Base-by-base conservation (phyloP, 2,329 filamentous ascomycete genomes). In the Apiospora marii region DNA sequence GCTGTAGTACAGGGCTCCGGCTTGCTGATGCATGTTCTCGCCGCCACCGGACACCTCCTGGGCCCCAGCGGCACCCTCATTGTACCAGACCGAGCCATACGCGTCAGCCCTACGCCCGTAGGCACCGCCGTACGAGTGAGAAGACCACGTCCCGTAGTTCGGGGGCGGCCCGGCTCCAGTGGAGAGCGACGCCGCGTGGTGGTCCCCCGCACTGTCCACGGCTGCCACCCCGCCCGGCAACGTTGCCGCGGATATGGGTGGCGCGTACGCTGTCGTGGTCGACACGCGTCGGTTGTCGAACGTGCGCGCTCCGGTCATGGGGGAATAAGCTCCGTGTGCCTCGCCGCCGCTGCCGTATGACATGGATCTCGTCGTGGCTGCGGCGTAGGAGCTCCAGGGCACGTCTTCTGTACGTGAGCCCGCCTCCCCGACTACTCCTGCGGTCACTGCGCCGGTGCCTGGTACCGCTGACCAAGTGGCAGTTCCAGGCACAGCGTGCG, bases 361-460 rank as follows among this genome's bases (percentile, higher is more conserved):
- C 76, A 87, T 80, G 5, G 87, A 88, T 64, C 87, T 83, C 41
- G 80, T 81, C 7, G 84, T 82, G 2, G 83, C 79, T 8, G 83
- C 81, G 10, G 58, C 58, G 64, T 83, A 87, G 72, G 78, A 80
- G 69, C 76, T 81, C 84, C 87, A 89, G 10, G 80, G 76, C 73
- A 86, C 79, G 30, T 87, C 85, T 64, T 86, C 85, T 13, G 75
- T 68, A 24, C 85, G 82, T 53, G 82, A 76, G 13, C 80, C 79
- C 44, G 83, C 72, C 49, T 86, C 84, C 8, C 83, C 78, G 69
- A 82, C 80, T 43, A 83, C 76, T 6, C 81, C 77, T 34, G 53
- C 30, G 1, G 27, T 22, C 53, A 58, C 22, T 10, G 78, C 48
- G 10, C 22, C 68, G 51, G 75, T 75, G 7, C 77, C 49, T 24